Evolutionary conservation across 2,329 filamentous ascomycete species (phyloP), one percentile per base, ranked within the genome.

Genomic region (Raffaelea albimanens): DNA sequence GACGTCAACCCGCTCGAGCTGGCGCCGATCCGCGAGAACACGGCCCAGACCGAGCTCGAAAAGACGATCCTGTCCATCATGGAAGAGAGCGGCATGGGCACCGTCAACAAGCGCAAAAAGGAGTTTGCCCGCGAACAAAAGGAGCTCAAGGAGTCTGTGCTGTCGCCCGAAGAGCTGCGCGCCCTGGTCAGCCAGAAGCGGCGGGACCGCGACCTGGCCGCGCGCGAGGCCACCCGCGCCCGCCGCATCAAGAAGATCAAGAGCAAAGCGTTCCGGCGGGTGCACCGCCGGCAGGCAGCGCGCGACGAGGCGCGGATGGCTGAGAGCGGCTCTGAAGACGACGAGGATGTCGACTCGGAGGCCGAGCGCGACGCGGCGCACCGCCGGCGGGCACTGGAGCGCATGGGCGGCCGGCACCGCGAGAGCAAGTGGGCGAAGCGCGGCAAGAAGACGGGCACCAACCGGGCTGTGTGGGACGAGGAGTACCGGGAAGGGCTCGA

Each of bases 221-320:
- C 94, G 57, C 78, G 90, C 11, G 91, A 97, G 66, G 85, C 94
- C 59, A 83, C 89, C 40, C 84, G 89, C 48, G 80, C 89, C 8
- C 94, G 90, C 67, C 83, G 93, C 21, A 88, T 98, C 67, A 95
- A 96, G 70, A 97, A 97, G 72, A 98, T 98, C 69, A 98, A 98
- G 74, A 94, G 87, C 62, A 98, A 96, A 65, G 80, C 89, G 0
- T 98, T 95, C 62, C 86, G 91, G 47, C 83, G 90, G 40, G 84
- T 97, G 14, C 91, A 97, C 65, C 82, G 91, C 34, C 95, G 85
- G 61, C 86, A 82, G 63, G 58, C 71, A 56, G 65, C 75, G 55
- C 70, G 75, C 47, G 63, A 79, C 51, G 64, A 81, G 62, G 68
- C 71, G 60, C 75, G 73, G 16, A 63, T 68, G 16, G 67, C 66